These are phyloP conservation scores for Apiospora kogelbergensis DNA, from an alignment of 2,329 filamentous ascomycete species.

Conservation along the genomic window DNA sequence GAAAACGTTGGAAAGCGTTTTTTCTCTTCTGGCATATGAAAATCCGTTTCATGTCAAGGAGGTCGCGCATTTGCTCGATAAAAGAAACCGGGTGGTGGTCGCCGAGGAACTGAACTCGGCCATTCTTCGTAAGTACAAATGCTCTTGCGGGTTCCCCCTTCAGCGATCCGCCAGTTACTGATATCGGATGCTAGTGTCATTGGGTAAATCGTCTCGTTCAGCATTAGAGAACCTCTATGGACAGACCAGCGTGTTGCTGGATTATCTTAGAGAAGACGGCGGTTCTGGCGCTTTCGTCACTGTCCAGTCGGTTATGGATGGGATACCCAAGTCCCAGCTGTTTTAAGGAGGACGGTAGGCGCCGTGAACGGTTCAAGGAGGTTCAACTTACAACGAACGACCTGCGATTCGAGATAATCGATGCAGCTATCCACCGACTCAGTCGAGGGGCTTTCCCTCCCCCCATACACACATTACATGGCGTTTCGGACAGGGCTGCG, in stretches of 20 bases:
- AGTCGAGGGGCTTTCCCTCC: not conserved
- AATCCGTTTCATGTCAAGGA: slow-evolving; percentile 75
- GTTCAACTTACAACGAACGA: too few species aligned
- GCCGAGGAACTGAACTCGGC: slow-evolving; percentile 94
- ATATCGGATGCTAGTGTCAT: slow-evolving; percentile 60
- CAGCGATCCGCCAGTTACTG: not conserved
- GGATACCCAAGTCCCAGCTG: slow-evolving; percentile 41
- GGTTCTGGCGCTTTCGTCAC: slow-evolving; percentile 81
- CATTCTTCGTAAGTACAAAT: slow-evolving; percentile 70
- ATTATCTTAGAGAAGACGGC: slow-evolving; percentile 76
- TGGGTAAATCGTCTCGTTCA: slow-evolving; percentile 86
- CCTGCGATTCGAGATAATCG: not conserved
- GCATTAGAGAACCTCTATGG: slow-evolving; percentile 83
- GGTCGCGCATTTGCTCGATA: slow-evolving; percentile 76
- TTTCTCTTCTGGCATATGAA: slow-evolving; percentile 82
- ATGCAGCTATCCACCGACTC: not conserved
- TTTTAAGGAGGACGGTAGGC: slow-evolving; percentile 23
- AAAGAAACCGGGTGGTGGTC: slow-evolving; percentile 71
- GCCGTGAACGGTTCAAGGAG: too few species aligned
- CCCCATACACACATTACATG: not conserved
- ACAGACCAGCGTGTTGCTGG: slow-evolving; percentile 83
- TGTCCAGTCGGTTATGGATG: slow-evolving; percentile 48
- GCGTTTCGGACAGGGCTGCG: not conserved
- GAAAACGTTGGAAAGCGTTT: slow-evolving; percentile 78
- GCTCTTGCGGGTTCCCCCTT: not conserved